These are phyloP conservation scores for Eucalyptus marginata DNA, from an alignment of 345 rosid genomes.

Conservation along the genomic window DNA sequence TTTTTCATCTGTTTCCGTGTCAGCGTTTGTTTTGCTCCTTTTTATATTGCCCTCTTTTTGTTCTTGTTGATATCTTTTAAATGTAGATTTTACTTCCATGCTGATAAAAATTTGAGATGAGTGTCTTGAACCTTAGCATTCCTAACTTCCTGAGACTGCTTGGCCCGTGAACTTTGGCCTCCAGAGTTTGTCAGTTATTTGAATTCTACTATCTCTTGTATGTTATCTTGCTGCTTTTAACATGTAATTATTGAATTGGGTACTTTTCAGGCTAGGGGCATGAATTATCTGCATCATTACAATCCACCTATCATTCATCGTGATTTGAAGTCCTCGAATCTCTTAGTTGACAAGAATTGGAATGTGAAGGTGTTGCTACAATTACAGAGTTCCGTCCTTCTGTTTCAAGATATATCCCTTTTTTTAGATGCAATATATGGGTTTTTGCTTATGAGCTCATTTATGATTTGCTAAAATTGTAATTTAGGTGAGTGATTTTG, in stretches of 20 bases:
- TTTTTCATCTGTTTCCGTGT: neutral
- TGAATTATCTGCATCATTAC: slow-evolving; percentile 92
- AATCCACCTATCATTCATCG: slow-evolving; percentile 95
- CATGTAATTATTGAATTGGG: neutral
- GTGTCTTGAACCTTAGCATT: neutral
- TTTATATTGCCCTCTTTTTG: neutral
- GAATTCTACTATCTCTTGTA: neutral
- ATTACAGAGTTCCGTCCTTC: neutral
- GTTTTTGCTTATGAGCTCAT: neutral
- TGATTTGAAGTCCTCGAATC: slow-evolving; percentile 97
- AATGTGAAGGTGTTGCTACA: slow-evolving; percentile 63
- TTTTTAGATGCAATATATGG: neutral
- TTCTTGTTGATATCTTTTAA: neutral
- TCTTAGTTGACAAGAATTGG: slow-evolving; percentile 92
- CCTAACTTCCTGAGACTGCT: neutral
- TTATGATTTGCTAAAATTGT: neutral
- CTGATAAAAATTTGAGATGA: neutral
- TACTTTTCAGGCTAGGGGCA: slow-evolving; percentile 72
- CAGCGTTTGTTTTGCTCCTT: neutral
- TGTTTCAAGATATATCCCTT: neutral
- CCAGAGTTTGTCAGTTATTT: neutral
- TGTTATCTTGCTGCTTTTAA: neutral
- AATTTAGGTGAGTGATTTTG: slow-evolving; percentile 92
- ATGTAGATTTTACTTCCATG: neutral
- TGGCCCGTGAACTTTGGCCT: neutral